Conservation (phyloP, 1,284 basidiomycete genomes). For the Leccinum pseudoinsigne region DNA sequence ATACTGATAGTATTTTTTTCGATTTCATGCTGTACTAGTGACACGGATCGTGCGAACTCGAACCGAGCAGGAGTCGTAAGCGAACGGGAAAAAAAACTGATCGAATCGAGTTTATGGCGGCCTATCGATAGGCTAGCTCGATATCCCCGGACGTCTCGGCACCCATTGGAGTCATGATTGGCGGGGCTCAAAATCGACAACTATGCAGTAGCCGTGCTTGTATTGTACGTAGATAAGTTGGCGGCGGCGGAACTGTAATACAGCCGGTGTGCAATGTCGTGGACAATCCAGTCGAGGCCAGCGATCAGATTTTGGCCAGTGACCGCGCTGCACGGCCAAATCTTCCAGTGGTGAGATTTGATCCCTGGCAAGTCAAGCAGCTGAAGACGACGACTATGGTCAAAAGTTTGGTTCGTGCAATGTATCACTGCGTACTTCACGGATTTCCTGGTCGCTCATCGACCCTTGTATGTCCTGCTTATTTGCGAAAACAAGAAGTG, state of each 20-base stretch:
- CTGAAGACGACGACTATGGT: conserved; percentile 41
- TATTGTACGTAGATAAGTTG: conserved; percentile 4
- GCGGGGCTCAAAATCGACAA: not conserved
- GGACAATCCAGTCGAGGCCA: conserved; percentile 94
- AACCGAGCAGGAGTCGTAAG: conserved; percentile 8
- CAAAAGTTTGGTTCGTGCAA: conserved; percentile 11
- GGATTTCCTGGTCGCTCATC: conserved; percentile 81
- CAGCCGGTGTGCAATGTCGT: conserved; percentile 81
- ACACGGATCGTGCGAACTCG: conserved; percentile 12
- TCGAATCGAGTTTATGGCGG: conserved; percentile 9
- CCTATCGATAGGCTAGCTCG: conserved; percentile 12
- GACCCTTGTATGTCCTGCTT: conserved; percentile 96
- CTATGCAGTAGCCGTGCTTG: conserved; percentile 5
- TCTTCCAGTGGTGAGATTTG: conserved; percentile 87
- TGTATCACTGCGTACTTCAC: conserved; percentile 55
- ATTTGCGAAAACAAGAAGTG: conserved; percentile 97
- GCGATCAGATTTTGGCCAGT: conserved; percentile 84
- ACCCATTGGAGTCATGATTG: conserved; percentile 5
- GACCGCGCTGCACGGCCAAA: conserved; percentile 90
- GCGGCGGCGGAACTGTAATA: conserved; percentile 53
- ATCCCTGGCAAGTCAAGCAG: conserved; percentile 76
- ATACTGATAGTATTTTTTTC: conserved; percentile 8
- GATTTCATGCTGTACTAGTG: conserved; percentile 14
- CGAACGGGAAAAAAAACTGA: conserved; percentile 7
- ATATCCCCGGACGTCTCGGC: conserved; percentile 15